Evolutionary conservation across 176 grass and related monocot genomes (phyloP).

Genomic region (Puya raimondii): DNA sequence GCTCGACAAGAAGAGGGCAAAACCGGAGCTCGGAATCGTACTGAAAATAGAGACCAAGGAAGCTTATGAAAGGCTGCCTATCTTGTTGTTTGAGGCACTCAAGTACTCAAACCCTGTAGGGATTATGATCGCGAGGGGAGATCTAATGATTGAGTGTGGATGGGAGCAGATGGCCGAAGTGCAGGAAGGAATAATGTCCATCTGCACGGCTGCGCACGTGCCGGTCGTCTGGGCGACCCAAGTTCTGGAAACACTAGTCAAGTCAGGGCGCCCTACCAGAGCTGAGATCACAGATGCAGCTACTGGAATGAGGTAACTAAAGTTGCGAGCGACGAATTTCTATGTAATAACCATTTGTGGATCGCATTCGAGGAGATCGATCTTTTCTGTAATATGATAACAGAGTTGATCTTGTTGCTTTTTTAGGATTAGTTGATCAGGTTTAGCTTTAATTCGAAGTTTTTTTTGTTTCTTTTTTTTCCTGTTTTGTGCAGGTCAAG

Average conservation of each 20-base stretch:
- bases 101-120: constrained; percentile 8
- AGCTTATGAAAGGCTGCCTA: constrained; percentile 5
- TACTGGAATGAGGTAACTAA: constrained; percentile 3
- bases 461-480: too few species aligned
- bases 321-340: not conserved
- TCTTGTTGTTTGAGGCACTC: constrained; percentile 13
- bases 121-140: constrained; percentile 18
- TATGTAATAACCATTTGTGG: not conserved
- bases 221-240: constrained; percentile 19
- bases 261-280: constrained; percentile 13
- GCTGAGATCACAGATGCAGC: constrained; percentile 19
- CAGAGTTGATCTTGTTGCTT: not conserved
- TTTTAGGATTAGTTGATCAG: not conserved
- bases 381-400: not conserved
- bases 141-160: constrained; percentile 18
- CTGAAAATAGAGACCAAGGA: constrained; percentile 15
- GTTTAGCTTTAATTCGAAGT: not conserved
- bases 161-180: constrained; percentile 15
- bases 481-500: constrained; percentile 10
- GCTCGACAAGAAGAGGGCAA: constrained; percentile 8
- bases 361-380: not conserved
- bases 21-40: constrained; percentile 1
- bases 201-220: constrained; percentile 14
- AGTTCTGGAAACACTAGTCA: constrained; percentile 18
- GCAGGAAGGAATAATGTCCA: constrained; percentile 9